Percentiles rank a stretch among this genome's conserved stretches.
Conservation (phyloP, 495 filamentous ascomycete species). For the Aspergillus heteromorphus region DNA sequence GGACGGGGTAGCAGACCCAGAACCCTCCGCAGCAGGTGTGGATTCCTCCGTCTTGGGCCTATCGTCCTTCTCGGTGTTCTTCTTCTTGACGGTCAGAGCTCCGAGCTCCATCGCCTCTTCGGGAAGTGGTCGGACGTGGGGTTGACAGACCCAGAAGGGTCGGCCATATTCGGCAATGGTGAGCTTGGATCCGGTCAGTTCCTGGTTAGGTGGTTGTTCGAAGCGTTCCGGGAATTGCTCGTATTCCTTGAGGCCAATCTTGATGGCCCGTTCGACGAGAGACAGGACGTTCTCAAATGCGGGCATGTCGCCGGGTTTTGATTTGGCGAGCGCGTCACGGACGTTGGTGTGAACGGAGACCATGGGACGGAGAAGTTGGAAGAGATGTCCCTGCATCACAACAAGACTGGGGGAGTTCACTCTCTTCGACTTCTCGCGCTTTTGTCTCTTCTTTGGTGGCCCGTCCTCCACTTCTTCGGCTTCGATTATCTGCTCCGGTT, state of each 20-base stretch:
- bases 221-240: constrained; percentile 54
- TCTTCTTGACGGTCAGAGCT: constrained; percentile 61
- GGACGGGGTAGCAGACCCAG: constrained; percentile 12
- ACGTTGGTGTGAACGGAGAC: constrained; percentile 72
- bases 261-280: constrained; percentile 64
- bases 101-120: constrained; percentile 84
- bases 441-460: constrained; percentile 59
- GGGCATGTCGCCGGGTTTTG: constrained; percentile 57
- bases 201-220: constrained; percentile 30
- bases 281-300: constrained; percentile 67
- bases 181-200: constrained; percentile 53
- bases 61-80: constrained; percentile 26
- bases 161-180: constrained; percentile 65
- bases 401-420: constrained; percentile 62
- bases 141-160: constrained; percentile 92
- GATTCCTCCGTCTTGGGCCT: constrained; percentile 15
- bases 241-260: constrained; percentile 69
- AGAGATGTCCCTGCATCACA: constrained; percentile 88
- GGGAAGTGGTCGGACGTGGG: constrained; percentile 80
- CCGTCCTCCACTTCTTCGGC: constrained; percentile 37
- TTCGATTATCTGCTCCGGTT: constrained; percentile 25
- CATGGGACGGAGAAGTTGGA: constrained; percentile 81
- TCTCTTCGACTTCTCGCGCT: constrained; percentile 46
- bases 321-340: constrained; percentile 69
- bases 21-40: constrained; percentile 11